Evolutionary conservation across 2,329 filamentous ascomycete genomes (phyloP).

Genomic region (Ceratocystis colombiana): DNA sequence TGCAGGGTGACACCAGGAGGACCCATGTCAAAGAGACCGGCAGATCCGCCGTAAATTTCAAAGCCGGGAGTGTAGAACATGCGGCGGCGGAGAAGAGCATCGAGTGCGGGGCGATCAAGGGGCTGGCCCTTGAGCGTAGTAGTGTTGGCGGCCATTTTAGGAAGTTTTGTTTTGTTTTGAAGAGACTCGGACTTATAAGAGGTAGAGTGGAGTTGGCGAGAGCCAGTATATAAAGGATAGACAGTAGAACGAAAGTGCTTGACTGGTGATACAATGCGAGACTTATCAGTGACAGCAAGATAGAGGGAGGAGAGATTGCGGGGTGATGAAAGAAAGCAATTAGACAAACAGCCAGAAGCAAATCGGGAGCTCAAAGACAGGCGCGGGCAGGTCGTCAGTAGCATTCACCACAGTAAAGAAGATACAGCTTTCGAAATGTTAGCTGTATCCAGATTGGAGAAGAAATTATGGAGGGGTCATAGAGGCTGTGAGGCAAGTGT

Average conservation of each 20-base stretch:
- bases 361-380: constrained; percentile 7
- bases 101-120: constrained; percentile 71
- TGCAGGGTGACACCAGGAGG: constrained; percentile 79
- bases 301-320: constrained; percentile 12
- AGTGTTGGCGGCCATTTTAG: constrained; percentile 41
- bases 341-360: neutral
- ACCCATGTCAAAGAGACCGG: constrained; percentile 87
- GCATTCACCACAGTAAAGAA: constrained; percentile 20
- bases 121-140: constrained; percentile 83
- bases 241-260: neutral
- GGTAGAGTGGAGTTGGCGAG: neutral
- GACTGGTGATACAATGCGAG: constrained; percentile 1
- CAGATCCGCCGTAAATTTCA: constrained; percentile 86
- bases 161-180: constrained; percentile 21
- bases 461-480: constrained; percentile 2
- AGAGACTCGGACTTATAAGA: neutral
- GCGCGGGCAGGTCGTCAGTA: constrained; percentile 6
- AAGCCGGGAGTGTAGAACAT: constrained; percentile 94
- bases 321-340: neutral
- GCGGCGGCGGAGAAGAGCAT: constrained; percentile 75
- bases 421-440: constrained; percentile 17
- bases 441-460: constrained; percentile 16
- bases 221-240: neutral
- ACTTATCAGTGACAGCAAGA: constrained; percentile 8
- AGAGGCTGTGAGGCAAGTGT: constrained; percentile 13